Evolutionary conservation across 106 monocot genomes (phyloP), one percentile per base, ranked within the genome.

Genomic region (Dendrobium chrysotoxum): DNA sequence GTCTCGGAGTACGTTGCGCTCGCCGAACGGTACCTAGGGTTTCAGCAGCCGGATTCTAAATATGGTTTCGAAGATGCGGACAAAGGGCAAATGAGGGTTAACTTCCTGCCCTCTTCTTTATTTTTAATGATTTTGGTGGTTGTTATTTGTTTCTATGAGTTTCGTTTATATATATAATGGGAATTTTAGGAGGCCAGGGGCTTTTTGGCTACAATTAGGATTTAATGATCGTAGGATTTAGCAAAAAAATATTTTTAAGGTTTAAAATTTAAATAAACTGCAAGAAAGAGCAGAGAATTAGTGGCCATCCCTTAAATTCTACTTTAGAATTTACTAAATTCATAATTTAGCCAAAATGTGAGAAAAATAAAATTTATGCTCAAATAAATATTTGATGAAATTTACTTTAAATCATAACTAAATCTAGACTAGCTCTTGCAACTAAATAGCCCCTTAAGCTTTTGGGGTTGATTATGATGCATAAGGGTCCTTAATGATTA

Each of bases 51-150:
- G 1, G 84, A 79, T 1, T 98, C 94, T 35, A 68, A 78, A 28
- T 98, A 94, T 72, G 74, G 85, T 16, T 98, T 98, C 71, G 85
- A 98, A 40, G 98, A 95, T 46, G 92, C 94, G 21, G 98, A 82
- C 40, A 81, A 87, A 54, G 92, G 84, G 10, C 77, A 79, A 11
- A 85, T 75, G 82, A 98, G 98, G 85, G 98, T 98, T 31, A 71
- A 86, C 47, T 26, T 39, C 23, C 26, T 70, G 70, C 5, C 35
- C 28, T 70, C 25, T 2, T 28, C 20, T 67, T 28, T 25, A 7
- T 25, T 35, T 70, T 70, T 70, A 1, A 70, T 70, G 23, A 61
- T 61, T n/a, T 50, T 61, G 23, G 8, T n/a, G 61, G 21, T 23
- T 61, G 20, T 61, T 61, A 61, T 70, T 70, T 31, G 23, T 70